phyloP scores from a whole-genome alignment of 2,329 filamentous ascomycete species.

The Cladobotryum protrusum region DNA sequence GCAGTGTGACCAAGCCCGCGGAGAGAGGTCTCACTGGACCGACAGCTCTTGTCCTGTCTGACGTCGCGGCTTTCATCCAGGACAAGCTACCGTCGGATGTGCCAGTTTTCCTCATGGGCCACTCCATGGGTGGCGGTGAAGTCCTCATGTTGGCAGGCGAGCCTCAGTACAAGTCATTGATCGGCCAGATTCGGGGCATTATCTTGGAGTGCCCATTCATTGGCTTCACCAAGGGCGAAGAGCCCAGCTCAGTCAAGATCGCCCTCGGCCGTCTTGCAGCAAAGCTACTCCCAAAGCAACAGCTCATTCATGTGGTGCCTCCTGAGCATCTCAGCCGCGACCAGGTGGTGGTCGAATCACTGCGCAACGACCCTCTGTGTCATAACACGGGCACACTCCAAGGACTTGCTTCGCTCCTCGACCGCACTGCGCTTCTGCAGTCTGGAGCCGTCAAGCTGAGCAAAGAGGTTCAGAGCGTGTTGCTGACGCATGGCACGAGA shows the following conservation, averaged over 20 bases:
- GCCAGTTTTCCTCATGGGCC: constrained; percentile 80
- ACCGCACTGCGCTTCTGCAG: constrained; percentile 59
- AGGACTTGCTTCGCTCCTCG: constrained; percentile 69
- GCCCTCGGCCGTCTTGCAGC: constrained; percentile 60
- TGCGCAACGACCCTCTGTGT: constrained; percentile 62
- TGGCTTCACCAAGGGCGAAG: constrained; percentile 58
- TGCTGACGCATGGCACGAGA: constrained; percentile 69
- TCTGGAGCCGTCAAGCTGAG: constrained; percentile 48
- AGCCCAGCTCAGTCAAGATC: constrained; percentile 59
- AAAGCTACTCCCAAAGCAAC: constrained; percentile 58
- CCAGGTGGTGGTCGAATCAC: constrained; percentile 51
- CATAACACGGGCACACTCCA: constrained; percentile 85
- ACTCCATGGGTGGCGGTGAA: constrained; percentile 86
- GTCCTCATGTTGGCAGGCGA: constrained; percentile 55
- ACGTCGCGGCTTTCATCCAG: constrained; percentile 71
- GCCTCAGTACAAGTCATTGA: constrained; percentile 46
- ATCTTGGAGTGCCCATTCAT: constrained; percentile 75
- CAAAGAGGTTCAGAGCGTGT: constrained; percentile 55
- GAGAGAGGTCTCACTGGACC: constrained; percentile 69
- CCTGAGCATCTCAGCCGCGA: constrained; percentile 62
- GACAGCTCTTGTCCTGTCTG: constrained; percentile 65
- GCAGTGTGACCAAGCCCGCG: constrained; percentile 53
- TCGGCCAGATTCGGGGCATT: constrained; percentile 62
- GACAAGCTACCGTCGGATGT: constrained; percentile 45
- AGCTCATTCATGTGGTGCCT: constrained; percentile 61